Evolutionary conservation across 768 basidiomycete species (phyloP), one percentile per base, ranked within the genome.

Genomic region (Collybiopsis luxurians): DNA sequence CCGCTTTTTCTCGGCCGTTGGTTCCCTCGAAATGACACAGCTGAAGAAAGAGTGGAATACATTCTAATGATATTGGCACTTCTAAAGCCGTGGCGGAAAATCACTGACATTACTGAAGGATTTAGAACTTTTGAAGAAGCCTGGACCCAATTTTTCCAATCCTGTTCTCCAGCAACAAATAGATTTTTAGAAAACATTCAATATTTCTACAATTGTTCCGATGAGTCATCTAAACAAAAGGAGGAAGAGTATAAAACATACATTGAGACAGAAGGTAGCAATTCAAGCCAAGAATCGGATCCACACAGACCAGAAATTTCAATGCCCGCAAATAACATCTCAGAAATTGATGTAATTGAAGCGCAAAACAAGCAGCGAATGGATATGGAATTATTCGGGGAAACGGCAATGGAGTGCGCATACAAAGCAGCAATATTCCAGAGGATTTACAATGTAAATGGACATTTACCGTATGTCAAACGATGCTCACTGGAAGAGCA

Each of bases 11-110:
- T 75, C 17, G 78, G 77, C 0, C 60, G 51, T 0, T 74, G 60
- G 28, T 74, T 79, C 51, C 73, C 77, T 1, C 34, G 61, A 1
- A 11, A 49, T 0, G 64, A 76, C 53, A 65, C 72, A 26, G 17
- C 46, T 0, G 64, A 67, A 0, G 31, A 27, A 3, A 34, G 59
- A 0, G 26, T 57, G 0, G 68, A 73, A 11, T 79, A 76, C 40
- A 70, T 63, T 30, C 75, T 75, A 7, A 63, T 45, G 1, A 73
- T 75, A 61, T 58, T 78, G 0, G 50, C 69, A 40, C 62, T 77
- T 3, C 56, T 78, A 5, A 71, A 71, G 45, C 77, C 77, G 1
- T 80, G 76, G 78, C 55, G 69, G 0, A 24, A 57, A 15, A 0
- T 75, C 0, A 12, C 10, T 12, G 42, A 43, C 21, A 9, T 43